Conservation (phyloP, 2,329 filamentous ascomycete genomes). For the Chaetomiaceae sp. region DNA sequence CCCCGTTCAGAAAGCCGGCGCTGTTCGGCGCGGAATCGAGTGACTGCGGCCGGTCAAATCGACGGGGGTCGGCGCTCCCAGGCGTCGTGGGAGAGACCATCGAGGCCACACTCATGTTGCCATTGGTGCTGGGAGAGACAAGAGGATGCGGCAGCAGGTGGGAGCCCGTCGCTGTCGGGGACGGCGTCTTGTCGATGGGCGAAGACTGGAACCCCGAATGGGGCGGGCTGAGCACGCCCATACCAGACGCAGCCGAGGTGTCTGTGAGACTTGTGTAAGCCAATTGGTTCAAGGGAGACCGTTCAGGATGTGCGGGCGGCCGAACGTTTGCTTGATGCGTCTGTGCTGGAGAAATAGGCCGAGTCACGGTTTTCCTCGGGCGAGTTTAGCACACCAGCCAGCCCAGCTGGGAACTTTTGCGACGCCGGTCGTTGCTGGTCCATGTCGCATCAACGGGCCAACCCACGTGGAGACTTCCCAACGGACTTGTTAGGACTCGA, state of each 20-base stretch:
- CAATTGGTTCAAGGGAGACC: conserved; percentile 11
- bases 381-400: conserved; percentile 49
- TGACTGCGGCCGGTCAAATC: conserved; percentile 41
- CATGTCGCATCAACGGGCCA: conserved; percentile 29
- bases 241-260: conserved; percentile 44
- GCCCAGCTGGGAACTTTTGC: conserved; percentile 45
- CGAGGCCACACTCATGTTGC: conserved; percentile 62
- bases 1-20: conserved; percentile 31
- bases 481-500: background rate
- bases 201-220: conserved; percentile 47
- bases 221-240: conserved; percentile 38
- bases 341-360: conserved; percentile 47
- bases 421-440: conserved; percentile 37
- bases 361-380: conserved; percentile 49
- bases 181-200: conserved; percentile 58
- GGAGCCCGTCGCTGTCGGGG: conserved; percentile 48
- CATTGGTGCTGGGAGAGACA: conserved; percentile 52
- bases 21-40: conserved; percentile 37
- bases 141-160: conserved; percentile 50
- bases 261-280: conserved; percentile 32
- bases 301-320: background rate
- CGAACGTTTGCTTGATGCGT: conserved; percentile 48
- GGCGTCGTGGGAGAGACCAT: conserved; percentile 60
- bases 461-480: background rate
- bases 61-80: conserved; percentile 39